Evolutionary conservation across 352 stramenopile genomes (phyloP), one percentile per base, ranked within the genome.

Genomic region (Phytopythium oedochilum): DNA sequence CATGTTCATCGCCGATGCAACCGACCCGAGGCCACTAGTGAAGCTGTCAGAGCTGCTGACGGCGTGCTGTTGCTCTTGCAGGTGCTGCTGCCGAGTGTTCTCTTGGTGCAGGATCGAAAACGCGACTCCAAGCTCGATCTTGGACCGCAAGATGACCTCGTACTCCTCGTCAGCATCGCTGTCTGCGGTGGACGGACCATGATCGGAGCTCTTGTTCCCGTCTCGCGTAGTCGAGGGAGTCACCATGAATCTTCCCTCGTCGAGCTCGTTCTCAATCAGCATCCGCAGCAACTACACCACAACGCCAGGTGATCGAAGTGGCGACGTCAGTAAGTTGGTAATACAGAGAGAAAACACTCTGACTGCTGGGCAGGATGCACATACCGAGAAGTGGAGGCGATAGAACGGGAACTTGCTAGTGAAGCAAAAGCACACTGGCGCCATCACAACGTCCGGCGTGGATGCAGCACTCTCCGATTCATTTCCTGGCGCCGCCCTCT

Each of bases 391-490:
- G 51, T 94, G 80, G 15, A 94, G 73, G 14, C 83, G 83, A 59
- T 94, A 94, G 64, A 94, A 91, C 11, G 84, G 84, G 45, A 92
- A 94, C 31, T 94, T 94, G 73, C 82, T 90, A 11, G 83, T 94
- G 49, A 94, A 82, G 53, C 82, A 94, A 49, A 86, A 94, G 57
- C 82, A 92, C 3, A 87, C 63, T 1, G 84, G 82, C 12, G 82
- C 82, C 35, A 94, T 66, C 42, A 46, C 22, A 3, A 55, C 49
- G 25, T 36, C 17, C 20, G 26, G 14, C n/a, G 9, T 35, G 44
- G 26, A 10, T 20, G 29, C 20, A n/a, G 5, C 45, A 26, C 28
- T 43, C n/a, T 23, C 31, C 2, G 0, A 10, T n/a, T 29, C 20
- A 8, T 29, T n/a, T 11, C 36, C 36, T 5, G 36, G 17, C 17